These are phyloP conservation scores for Cercospora sojina DNA, from an alignment of 2,329 filamentous ascomycete genomes.

Conservation along the genomic window DNA sequence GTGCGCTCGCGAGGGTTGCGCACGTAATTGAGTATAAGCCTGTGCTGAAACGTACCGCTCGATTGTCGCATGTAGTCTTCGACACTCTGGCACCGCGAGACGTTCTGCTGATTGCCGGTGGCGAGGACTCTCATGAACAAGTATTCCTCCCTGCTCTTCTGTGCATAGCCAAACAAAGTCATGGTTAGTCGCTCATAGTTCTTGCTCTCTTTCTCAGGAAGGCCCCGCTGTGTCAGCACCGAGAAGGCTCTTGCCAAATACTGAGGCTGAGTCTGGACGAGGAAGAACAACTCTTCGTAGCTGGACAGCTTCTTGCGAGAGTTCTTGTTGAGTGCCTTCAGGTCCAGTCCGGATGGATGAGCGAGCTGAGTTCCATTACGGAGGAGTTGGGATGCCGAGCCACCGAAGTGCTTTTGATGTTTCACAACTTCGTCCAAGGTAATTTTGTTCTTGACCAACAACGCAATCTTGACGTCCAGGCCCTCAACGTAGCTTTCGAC, in stretches of 20 bases:
- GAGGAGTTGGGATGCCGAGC: slow-evolving; percentile 44
- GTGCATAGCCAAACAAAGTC: slow-evolving; percentile 94
- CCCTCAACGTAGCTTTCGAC: slow-evolving; percentile 98
- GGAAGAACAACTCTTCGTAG: slow-evolving; percentile 97
- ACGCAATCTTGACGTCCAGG: slow-evolving; percentile 96
- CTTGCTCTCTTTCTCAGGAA: slow-evolving; percentile 88
- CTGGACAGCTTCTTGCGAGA: slow-evolving; percentile 93
- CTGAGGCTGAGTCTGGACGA: slow-evolving; percentile 91
- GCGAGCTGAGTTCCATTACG: slow-evolving; percentile 33
- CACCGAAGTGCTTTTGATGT: slow-evolving; percentile 94
- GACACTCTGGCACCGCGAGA: slow-evolving; percentile 68
- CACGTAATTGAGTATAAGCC: slow-evolving; percentile 81
- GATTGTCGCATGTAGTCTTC: slow-evolving; percentile 74
- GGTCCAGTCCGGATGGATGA: slow-evolving; percentile 79
- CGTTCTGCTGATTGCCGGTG: slow-evolving; percentile 79
- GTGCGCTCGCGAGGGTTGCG: slow-evolving; percentile 90
- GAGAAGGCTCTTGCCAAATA: slow-evolving; percentile 89
- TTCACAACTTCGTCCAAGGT: slow-evolving; percentile 96
- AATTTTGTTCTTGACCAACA: slow-evolving; percentile 99
- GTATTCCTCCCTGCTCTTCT: slow-evolving; percentile 95
- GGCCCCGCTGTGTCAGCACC: slow-evolving; percentile 76
- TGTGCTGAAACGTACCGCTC: slow-evolving; percentile 90
- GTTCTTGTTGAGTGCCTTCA: slow-evolving; percentile 96
- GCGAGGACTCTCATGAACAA: slow-evolving; percentile 87
- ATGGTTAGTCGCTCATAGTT: slow-evolving; percentile 91